Percentiles rank a stretch among this genome's conserved stretches.
Conservation (phyloP, 768 basidiomycete genomes). For the Phaeotremella fagi region DNA sequence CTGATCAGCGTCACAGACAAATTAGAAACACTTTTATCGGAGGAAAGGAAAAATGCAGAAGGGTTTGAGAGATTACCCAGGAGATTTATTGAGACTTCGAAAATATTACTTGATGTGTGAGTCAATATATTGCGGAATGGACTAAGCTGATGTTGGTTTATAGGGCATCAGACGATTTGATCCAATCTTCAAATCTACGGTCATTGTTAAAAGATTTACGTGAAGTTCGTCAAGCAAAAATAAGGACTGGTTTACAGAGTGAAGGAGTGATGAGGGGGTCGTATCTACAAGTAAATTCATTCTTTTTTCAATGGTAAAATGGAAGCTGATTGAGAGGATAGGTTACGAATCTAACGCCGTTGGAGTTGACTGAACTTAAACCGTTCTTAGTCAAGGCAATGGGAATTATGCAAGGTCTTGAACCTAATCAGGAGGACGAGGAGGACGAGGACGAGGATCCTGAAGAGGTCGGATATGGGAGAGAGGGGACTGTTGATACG, state of each 20-base stretch:
- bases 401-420: slow-evolving; percentile 43
- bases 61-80: slow-evolving; percentile 78
- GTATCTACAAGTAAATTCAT: slow-evolving; percentile 34
- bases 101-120: slow-evolving; percentile 88
- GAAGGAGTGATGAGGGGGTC: slow-evolving; percentile 42
- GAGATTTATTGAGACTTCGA: slow-evolving; percentile 82
- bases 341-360: slow-evolving; percentile 44
- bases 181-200: slow-evolving; percentile 74
- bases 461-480: neutral
- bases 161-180: slow-evolving; percentile 86
- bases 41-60: slow-evolving; percentile 63
- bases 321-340: slow-evolving; percentile 3
- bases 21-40: slow-evolving; percentile 65
- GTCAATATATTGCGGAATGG: slow-evolving; percentile 39
- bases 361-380: slow-evolving; percentile 45
- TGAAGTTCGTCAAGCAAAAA: slow-evolving; percentile 91
- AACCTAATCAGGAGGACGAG: slow-evolving; percentile 28
- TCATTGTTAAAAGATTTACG: slow-evolving; percentile 88
- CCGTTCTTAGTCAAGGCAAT: slow-evolving; percentile 46
- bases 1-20: slow-evolving; percentile 57
- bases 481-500: neutral
- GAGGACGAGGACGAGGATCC: slow-evolving; percentile 8
- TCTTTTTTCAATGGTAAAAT: too few species aligned
- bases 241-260: slow-evolving; percentile 70
- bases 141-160: neutral